Evolutionary conservation across 768 basidiomycete species (phyloP).

Genomic region (Dendrothele bispora): DNA sequence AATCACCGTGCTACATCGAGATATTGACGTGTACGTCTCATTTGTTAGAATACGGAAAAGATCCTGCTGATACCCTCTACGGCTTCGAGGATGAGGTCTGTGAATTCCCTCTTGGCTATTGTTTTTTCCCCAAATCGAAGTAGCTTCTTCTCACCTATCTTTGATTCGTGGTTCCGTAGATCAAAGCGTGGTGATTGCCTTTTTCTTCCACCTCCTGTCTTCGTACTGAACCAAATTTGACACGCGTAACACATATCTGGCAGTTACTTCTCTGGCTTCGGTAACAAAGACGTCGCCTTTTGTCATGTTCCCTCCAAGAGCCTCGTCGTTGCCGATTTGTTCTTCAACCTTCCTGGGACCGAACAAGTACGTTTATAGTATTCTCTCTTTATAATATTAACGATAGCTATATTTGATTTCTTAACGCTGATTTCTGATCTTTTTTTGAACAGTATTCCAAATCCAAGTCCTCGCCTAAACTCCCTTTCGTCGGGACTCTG

Average conservation of each 20-base stretch:
- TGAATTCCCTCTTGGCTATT: not conserved
- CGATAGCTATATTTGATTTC: too few species aligned
- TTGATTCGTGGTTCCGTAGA: slow-evolving; percentile 25
- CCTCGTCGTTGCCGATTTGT: slow-evolving; percentile 63
- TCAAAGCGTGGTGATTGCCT: slow-evolving; percentile 47
- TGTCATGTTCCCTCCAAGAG: slow-evolving; percentile 56
- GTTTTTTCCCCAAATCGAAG: not conserved
- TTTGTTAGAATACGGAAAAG: slow-evolving; percentile 55
- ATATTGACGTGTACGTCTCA: not conserved
- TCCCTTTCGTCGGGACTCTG: slow-evolving; percentile 27
- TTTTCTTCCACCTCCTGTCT: too few species aligned
- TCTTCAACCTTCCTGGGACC: slow-evolving; percentile 63
- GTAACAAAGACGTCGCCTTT: slow-evolving; percentile 67
- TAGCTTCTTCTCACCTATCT: slow-evolving; percentile 9
- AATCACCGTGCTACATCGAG: not conserved
- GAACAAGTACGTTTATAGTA: slow-evolving; percentile 45
- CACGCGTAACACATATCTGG: not conserved
- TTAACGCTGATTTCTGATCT: too few species aligned
- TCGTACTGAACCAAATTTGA: not conserved
- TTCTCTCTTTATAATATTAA: not conserved
- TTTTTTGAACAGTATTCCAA: slow-evolving; percentile 39
- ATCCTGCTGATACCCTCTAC: slow-evolving; percentile 62
- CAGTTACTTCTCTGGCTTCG: slow-evolving; percentile 51
- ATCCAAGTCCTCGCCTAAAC: slow-evolving; percentile 21
- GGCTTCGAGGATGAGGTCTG: slow-evolving; percentile 73